Evolutionary conservation across 2,329 filamentous ascomycete genomes (phyloP), one percentile per base, ranked within the genome.

Genomic region (Cryphonectria parasitica): DNA sequence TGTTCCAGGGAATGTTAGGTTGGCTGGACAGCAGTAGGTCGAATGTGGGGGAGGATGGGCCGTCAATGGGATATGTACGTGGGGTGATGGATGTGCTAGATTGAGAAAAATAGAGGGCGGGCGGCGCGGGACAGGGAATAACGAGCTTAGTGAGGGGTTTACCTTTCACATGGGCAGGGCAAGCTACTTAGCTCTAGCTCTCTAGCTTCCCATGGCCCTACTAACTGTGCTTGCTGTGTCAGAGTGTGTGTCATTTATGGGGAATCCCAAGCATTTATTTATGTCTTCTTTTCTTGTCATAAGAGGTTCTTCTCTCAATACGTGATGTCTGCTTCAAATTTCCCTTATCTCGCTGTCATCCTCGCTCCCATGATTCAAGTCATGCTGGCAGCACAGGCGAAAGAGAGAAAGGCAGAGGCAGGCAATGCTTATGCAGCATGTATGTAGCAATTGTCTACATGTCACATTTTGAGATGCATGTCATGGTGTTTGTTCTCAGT

Each of bases 1-100:
- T 25, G 3, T 39, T 39, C 3, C 8, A 25, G 41, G 36, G 61
- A 64, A 64, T 64, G 61, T 64, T 43, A 13, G 61, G 65, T 67
- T 61, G 64, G 49, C 43, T 58, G 52, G 41, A 43, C 34, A 66
- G 64, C 31, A 66, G 64, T 19, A 58, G 13, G 64, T 58, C 15
- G 28, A 28, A 36, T 49, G 39, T 31, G 54, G 28, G 39, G 54
- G 22, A 10, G 43, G 36, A 71, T 34, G 54, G 43, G 25, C 64
- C 28, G 41, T 41, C 31, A 45, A 34, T 56, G 25, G 25, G 52
- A 28, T 58, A 19, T 58, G 15, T 58, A 58, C 15, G 54, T 34
- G 54, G 54, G 54, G 54, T 58, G 54, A 17, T 19, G 15, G 54
- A 58, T 25, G 54, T 31, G 25, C 54, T 25, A 11, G 15, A 15